Conservation (phyloP, 2,329 filamentous ascomycete species). For the Tolypocladium ovalisporum region DNA sequence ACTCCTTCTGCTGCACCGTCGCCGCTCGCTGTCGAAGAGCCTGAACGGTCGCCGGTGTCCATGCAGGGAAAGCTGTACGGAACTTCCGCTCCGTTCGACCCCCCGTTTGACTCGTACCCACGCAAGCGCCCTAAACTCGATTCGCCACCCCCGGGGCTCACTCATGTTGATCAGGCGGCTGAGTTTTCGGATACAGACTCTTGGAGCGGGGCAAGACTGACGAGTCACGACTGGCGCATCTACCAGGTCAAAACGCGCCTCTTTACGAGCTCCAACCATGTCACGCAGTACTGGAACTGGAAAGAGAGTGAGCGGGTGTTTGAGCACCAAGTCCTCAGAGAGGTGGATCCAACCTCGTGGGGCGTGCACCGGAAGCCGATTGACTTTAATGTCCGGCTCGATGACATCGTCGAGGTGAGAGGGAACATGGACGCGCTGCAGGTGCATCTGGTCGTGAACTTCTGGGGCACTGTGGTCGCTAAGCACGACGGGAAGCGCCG, state of each 20-base stretch:
- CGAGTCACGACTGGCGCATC: constrained; percentile 37
- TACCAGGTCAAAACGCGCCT: constrained; percentile 38
- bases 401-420: constrained; percentile 33
- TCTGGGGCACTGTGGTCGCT: constrained; percentile 12
- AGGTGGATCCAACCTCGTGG: constrained; percentile 33
- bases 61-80: not conserved
- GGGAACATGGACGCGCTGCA: constrained; percentile 31
- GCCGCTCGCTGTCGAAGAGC: constrained; percentile 11
- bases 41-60: constrained; percentile 1
- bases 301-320: constrained; percentile 27
- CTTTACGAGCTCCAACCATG: constrained; percentile 32
- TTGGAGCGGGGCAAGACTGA: constrained; percentile 31
- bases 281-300: constrained; percentile 49
- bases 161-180: constrained; percentile 27
- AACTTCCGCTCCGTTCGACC: not conserved
- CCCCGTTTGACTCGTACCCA: constrained; percentile 5
- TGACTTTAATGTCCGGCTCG: constrained; percentile 36
- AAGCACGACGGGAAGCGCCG: constrained; percentile 22
- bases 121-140: constrained; percentile 15
- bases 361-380: constrained; percentile 37
- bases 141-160: constrained; percentile 6
- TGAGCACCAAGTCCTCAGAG: constrained; percentile 43
- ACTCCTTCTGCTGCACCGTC: constrained; percentile 16
- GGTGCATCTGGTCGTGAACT: constrained; percentile 28
- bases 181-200: constrained; percentile 44